Conservation (phyloP, 1,284 basidiomycete species). For the Trametes pubescens region DNA sequence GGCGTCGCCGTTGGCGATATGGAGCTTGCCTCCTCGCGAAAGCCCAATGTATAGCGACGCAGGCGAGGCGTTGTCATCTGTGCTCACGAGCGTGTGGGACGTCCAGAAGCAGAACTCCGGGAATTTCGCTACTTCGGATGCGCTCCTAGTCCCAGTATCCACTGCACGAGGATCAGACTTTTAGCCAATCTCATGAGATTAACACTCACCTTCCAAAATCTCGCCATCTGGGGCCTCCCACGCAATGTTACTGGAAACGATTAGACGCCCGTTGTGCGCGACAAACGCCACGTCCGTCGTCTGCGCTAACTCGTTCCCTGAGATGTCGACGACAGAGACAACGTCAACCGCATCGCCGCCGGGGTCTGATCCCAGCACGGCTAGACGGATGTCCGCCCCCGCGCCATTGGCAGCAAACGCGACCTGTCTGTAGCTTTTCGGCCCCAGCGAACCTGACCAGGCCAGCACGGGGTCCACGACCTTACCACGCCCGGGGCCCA, state of each 20-base stretch:
- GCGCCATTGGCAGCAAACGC: slow-evolving; percentile 15
- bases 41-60: slow-evolving; percentile 68
- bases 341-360: slow-evolving; percentile 29
- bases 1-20: slow-evolving; percentile 45
- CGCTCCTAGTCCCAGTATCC: slow-evolving; percentile 33
- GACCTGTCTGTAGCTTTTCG: slow-evolving; percentile 33
- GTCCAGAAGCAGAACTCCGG: slow-evolving; percentile 66
- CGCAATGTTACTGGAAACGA: slow-evolving; percentile 44
- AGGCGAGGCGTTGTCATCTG: slow-evolving; percentile 10
- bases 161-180: slow-evolving; percentile 34
- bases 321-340: slow-evolving; percentile 28
- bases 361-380: slow-evolving; percentile 29
- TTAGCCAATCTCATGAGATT: background rate
- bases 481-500: slow-evolving; percentile 69
- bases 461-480: slow-evolving; percentile 64
- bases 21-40: slow-evolving; percentile 70
- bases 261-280: slow-evolving; percentile 53
- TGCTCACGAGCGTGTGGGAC: slow-evolving; percentile 23
- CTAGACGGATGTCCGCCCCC: slow-evolving; percentile 22
- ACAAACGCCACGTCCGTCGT: slow-evolving; percentile 39
- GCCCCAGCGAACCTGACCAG: slow-evolving; percentile 52
- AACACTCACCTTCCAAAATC: slow-evolving; percentile 57
- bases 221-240: slow-evolving; percentile 64
- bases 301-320: slow-evolving; percentile 14
- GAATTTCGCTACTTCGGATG: slow-evolving; percentile 52